Percentiles rank a stretch among this genome's conserved stretches.
phyloP scores from a whole-genome alignment of 495 filamentous ascomycete genomes.

The Daldinia grandis region DNA sequence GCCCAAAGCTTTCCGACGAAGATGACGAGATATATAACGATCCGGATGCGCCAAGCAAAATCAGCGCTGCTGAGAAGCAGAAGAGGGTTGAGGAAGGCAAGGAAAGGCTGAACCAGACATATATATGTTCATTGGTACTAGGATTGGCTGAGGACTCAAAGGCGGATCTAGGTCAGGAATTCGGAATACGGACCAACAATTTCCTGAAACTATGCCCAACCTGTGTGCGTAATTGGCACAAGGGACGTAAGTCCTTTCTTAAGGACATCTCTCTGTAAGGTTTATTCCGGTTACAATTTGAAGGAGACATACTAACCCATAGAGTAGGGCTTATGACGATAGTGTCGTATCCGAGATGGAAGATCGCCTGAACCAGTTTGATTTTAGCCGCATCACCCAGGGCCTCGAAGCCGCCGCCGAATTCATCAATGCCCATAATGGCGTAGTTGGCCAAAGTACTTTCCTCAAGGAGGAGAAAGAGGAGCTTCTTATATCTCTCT shows the following conservation, averaged over 20 bases:
- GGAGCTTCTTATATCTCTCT: conserved; percentile 57
- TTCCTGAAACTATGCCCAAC: conserved; percentile 74
- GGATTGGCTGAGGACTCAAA: conserved; percentile 70
- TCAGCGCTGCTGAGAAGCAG: conserved; percentile 49
- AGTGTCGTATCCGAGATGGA: conserved; percentile 47
- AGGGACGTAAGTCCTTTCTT: conserved; percentile 68
- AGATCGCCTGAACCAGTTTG: conserved; percentile 56
- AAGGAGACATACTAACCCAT: conserved; percentile 51
- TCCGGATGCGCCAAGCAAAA: conserved; percentile 49
- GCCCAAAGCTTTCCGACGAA: conserved; percentile 53
- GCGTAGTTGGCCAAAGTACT: conserved; percentile 46
- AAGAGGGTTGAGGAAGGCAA: conserved; percentile 58
- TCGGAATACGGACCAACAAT: conserved; percentile 57
- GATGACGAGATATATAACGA: conserved; percentile 64
- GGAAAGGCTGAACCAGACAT: conserved; percentile 62
- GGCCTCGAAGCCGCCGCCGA: conserved; percentile 50
- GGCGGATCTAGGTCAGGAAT: conserved; percentile 66
- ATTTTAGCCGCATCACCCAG: conserved; percentile 47
- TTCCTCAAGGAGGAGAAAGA: conserved; percentile 47
- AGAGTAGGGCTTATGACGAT: conserved; percentile 44
- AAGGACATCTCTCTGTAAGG: conserved; percentile 64
- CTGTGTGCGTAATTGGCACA: conserved; percentile 84
- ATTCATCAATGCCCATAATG: conserved; percentile 50
- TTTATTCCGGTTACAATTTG: neutral
- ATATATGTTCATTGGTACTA: conserved; percentile 72